Conservation (phyloP, 2,329 filamentous ascomycete genomes). For the Sclerotinia sclerotiorum region DNA sequence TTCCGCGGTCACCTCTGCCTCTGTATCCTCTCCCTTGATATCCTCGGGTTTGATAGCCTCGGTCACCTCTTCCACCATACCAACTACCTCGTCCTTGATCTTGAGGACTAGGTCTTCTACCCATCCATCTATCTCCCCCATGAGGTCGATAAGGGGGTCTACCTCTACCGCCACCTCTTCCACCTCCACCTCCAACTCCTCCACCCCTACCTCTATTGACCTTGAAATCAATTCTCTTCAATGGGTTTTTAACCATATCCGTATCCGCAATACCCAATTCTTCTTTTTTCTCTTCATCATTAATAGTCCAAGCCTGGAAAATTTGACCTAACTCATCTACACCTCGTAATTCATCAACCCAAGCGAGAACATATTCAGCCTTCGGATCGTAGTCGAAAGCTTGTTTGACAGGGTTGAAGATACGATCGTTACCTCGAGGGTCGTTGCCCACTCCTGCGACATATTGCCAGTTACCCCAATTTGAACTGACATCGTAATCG, state of each 20-base stretch:
- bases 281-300: slow-evolving; percentile 54
- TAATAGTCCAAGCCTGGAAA: slow-evolving; percentile 69
- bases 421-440: slow-evolving; percentile 64
- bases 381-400: slow-evolving; percentile 72
- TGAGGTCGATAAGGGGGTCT: slow-evolving; percentile 17
- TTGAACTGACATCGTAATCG: slow-evolving; percentile 74
- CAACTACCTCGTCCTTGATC: slow-evolving; percentile 18
- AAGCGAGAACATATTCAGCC: slow-evolving; percentile 68
- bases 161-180: slow-evolving; percentile 22
- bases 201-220: slow-evolving; percentile 44
- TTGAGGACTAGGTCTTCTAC: slow-evolving; percentile 3
- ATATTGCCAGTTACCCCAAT: slow-evolving; percentile 86
- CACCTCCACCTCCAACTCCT: slow-evolving; percentile 5
- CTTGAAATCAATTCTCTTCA: slow-evolving; percentile 64
- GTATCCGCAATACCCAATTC: slow-evolving; percentile 56
- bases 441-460: slow-evolving; percentile 78
- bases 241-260: slow-evolving; percentile 65
- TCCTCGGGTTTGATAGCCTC: slow-evolving; percentile 11
- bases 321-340: slow-evolving; percentile 52
- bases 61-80: slow-evolving; percentile 22
- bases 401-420: slow-evolving; percentile 82
- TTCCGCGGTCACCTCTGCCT: slow-evolving; percentile 22
- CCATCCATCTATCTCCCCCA: slow-evolving; percentile 15
- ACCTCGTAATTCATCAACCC: slow-evolving; percentile 66
- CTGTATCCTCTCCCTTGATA: slow-evolving; percentile 23